Evolutionary conservation across 2,329 filamentous ascomycete species (phyloP), one percentile per base, ranked within the genome.

Genomic region (Colletotrichum sp.): DNA sequence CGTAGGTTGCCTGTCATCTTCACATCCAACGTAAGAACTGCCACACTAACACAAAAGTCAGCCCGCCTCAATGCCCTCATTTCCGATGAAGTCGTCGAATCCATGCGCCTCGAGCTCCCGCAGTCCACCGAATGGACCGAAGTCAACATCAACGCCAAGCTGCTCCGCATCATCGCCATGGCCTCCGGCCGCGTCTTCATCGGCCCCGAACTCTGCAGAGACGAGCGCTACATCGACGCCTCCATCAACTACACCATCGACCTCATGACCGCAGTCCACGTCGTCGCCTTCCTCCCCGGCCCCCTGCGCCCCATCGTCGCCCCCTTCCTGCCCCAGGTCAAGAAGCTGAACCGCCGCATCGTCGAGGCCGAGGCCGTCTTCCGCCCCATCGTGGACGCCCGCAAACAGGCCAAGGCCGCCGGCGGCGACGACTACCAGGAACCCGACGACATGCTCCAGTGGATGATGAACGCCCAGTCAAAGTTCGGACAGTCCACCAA

Each of bases 361-460:
- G 72, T 77, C 9, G 80, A 84, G 48, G 85, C 84, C 0, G 78
- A 82, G 6, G 78, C 75, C 1, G 85, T 88, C 61, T 76, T 89
- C 22, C 66, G 71, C 7, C 85, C 86, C 8, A 69, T 87, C 5
- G 80, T 88, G 12, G 70, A 77, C 12, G 77, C 80, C 30, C 81
- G 86, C 6, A 75, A 76, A 27, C 77, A 80, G 25, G 77, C 60
- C 1, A 78, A 79, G 28, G 77, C 58, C 1, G 60, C 66, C 2
- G 34, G 55, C 15, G 48, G 27, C 15, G 39, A 48, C 8, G 76
- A 72, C 25, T 72, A 73, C 22, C 74, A 78, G 34, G 84, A 84
- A 72, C 86, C 87, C 0, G 85, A 88, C 71, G 88, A 89, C 76
- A 86, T 89, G 81, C 82, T 88, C n/a, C 86, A 88, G 78, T 89